Evolutionary conservation across 208 protist genomes (phyloP), one percentile per base, ranked within the genome.

Genomic region (Trypanosoma vivax): DNA sequence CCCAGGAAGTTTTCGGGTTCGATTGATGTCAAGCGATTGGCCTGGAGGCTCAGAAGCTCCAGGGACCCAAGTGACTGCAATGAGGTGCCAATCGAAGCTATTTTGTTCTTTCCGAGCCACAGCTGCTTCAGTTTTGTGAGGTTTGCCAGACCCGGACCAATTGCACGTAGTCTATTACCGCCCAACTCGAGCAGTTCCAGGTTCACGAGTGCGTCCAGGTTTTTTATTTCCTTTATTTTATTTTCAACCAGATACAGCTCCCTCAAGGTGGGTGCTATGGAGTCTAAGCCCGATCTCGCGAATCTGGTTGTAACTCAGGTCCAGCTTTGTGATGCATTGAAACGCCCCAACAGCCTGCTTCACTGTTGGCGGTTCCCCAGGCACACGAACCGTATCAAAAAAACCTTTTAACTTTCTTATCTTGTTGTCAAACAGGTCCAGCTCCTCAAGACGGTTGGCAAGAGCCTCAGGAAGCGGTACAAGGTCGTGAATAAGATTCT

Each of bases 371-470:
- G 25, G 1, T n/a, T 60, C 55, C 19, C 73, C 62, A 25, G 50
- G 28, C 24, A 55, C 47, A 18, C 31, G 68, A n/a, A 61, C 66
- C 11, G 60, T 50, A 18, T 48, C 63, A 42, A 94, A 94, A 57
- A 95, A 95, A 30, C 82, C 70, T 1, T 76, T 48, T 9, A 96
- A 33, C 45, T 83, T 89, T 6, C 65, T 60, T 40, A 96, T 79
- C 49, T 96, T 92, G 70, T 96, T 96, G 62, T 95, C 91, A 48
- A 94, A 96, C 23, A 96, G 55, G 45, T 96, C 91, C 1, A 96
- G 69, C 28, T 88, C 76, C 5, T 61, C 41, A 2, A 96, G 73
- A 11, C 79, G 71, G 13, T 57, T 39, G 0, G 72, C 72, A 21
- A 95, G 62, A 27, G 77, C 50, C 42, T 79, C 50, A 2, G 89